phyloP scores from a whole-genome alignment of 129 eudicot genomes.

The Pulicaria dysenterica region DNA sequence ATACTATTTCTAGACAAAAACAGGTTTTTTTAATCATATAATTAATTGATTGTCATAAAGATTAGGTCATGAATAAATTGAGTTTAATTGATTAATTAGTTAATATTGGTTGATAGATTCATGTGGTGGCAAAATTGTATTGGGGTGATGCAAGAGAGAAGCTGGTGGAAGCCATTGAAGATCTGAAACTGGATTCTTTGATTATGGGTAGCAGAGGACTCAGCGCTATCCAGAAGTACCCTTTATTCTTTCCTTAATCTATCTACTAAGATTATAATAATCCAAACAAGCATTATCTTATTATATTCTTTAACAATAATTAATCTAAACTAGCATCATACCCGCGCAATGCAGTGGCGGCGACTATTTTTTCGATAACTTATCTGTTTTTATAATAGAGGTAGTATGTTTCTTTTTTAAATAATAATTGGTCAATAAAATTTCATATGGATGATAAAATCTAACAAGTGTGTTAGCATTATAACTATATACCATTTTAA shows the following conservation, averaged over 20 bases:
- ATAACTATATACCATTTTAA: too few species aligned
- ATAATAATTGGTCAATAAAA: too few species aligned
- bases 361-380: too few species aligned
- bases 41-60: neutral
- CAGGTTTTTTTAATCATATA: constrained; percentile 44
- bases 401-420: too few species aligned
- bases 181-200: constrained; percentile 61
- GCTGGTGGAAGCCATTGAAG: constrained; percentile 53
- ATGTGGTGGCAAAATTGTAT: constrained; percentile 60
- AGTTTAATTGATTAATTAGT: neutral
- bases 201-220: constrained; percentile 86
- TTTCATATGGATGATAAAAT: too few species aligned
- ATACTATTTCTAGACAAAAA: constrained; percentile 79
- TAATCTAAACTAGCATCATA: too few species aligned
- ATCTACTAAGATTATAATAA: neutral
- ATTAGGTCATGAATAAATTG: neutral
- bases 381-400: too few species aligned
- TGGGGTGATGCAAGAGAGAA: constrained; percentile 94
- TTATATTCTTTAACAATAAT: too few species aligned
- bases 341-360: too few species aligned
- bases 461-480: too few species aligned
- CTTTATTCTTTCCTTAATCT: neutral
- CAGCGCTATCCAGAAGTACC: constrained; percentile 53
- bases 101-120: constrained; percentile 40
- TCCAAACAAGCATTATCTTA: too few species aligned